Base-by-base conservation (phyloP, 2,329 filamentous ascomycete genomes). In the Clathrospora elynae region DNA sequence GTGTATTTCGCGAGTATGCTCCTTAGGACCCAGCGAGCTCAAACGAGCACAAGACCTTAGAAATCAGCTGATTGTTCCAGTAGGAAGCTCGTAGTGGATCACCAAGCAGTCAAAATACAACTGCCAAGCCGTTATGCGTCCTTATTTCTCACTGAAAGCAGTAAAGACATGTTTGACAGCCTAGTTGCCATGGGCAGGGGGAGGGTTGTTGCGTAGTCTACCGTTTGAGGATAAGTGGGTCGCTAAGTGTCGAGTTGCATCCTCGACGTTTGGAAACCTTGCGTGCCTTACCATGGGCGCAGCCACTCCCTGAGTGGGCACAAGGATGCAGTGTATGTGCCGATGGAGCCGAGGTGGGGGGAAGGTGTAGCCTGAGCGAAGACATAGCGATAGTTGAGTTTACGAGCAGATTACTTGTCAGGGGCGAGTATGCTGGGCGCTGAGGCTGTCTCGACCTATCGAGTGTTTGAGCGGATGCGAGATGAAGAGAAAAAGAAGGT, bases 181-280 rank as follows among this genome's bases (percentile, higher is more conserved):
- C 56, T 53, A 46, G 51, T 30, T 42, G 44, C 28, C 23, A 47
- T 46, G 36, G 25, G 26, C 33, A 33, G 35, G 41, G 23, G 26
- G 45, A 22, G 28, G 14, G 23, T 37, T 13, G 39, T 49, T 51
- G 48, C 44, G 49, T 49, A 46, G 35, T 44, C 17, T 53, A 26
- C 38, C 32, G 59, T 62, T 61, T 59, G 59, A 63, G 48, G 48
- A 35, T 47, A 46, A 40, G 57, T 59, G 59, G 58, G 57, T 51
- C 48, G 23, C 33, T 28, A 29, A 42, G 34, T 55, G 43, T 52
- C 55, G 44, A 54, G 46, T 41, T 47, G 55, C 46, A 36, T 59
- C 51, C 51, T 49, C 47, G 32, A 38, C 49, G 55, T 61, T 61
- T 61, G 46, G 55, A 64, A 62, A 62, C 61, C 51, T 48, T 44